A percentile compares a stretch with the other conserved stretches of the same genome.
phyloP scores from a whole-genome alignment of 805 yeast species.

The Maudiozyma turicensis region DNA sequence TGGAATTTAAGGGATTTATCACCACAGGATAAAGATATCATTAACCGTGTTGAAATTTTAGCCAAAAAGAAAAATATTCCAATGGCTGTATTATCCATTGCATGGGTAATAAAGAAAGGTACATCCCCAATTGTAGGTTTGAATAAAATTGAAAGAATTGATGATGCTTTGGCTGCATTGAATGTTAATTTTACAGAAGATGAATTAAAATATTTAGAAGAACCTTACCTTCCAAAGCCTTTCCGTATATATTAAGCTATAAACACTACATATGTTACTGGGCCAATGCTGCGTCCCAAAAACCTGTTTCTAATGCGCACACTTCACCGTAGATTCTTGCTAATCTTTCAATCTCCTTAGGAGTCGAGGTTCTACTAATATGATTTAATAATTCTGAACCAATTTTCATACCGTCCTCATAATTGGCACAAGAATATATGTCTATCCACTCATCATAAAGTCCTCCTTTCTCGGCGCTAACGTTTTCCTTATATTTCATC shows the following conservation, averaged over 20 bases:
- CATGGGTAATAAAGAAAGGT: conserved; percentile 46
- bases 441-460: conserved; percentile 46
- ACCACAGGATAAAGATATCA: conserved; percentile 23
- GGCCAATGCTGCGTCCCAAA: conserved; percentile 49
- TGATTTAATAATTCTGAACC: conserved; percentile 43
- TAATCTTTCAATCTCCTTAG: conserved; percentile 39
- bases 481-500: conserved; percentile 24
- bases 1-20: conserved; percentile 33
- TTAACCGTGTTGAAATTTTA: conserved; percentile 44
- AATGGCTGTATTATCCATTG: conserved; percentile 46
- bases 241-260: background rate
- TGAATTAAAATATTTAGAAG: conserved; percentile 12
- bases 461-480: conserved; percentile 15
- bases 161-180: conserved; percentile 39
- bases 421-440: conserved; percentile 35
- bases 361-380: conserved; percentile 32
- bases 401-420: conserved; percentile 44
- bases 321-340: conserved; percentile 51
- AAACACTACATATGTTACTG: background rate
- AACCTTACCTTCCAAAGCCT: conserved; percentile 29
- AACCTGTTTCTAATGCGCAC: conserved; percentile 48
- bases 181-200: conserved; percentile 28
- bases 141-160: conserved; percentile 37
- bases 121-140: conserved; percentile 46
- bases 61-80: conserved; percentile 37